Evolutionary conservation across 2,329 filamentous ascomycete species (phyloP), one percentile per base, ranked within the genome.

Genomic region (Diaporthe batatas): DNA sequence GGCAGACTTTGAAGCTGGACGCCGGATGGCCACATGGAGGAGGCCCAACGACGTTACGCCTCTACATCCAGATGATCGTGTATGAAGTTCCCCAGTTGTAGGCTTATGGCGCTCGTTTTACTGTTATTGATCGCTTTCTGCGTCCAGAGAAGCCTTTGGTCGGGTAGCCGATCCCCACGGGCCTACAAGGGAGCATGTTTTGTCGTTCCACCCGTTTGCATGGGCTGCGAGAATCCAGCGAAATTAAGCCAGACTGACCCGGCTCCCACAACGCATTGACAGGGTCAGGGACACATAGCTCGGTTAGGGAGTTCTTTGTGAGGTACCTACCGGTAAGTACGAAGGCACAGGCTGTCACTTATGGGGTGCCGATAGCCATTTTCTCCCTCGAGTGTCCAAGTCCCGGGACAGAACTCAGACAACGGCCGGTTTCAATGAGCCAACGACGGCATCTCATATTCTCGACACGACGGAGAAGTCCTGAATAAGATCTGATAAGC

Each of bases 1-100:
- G 39, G 44, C 36, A 44, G 36, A 51, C n/a, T 39, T 65, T 65
- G 44, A 36, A 36, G 29, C 62, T 51, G 23, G 25, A 36, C 44
- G 32, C 29, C 3, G 32, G 23, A 39, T 32, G 21, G n/a, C 32
- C 14, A 32, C 12, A 65, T 18, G 21, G 16, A 23, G 21, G 32
- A 21, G n/a, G 36, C 5, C 10, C 44, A 21, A 25, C 36, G 32
- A 7, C 14, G 62, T n/a, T n/a, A 6, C 36, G 44, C 25, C 21
- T 16, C 5, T 42, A 25, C 59, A 4, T 51, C 25, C 42, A 51
- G 29, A 36, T n/a, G n/a, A 21, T 23, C n/a, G 42, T 11, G 21
- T n/a, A 36, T 8, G 2, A 34, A 6, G 2, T 18, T 23, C 36
- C 12, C 14, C 29, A 36, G 29, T 21, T 36, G 14, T 12, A 25